Conservation (phyloP, 2,329 filamentous ascomycete genomes). For the Aspergillus sclerotialis region DNA sequence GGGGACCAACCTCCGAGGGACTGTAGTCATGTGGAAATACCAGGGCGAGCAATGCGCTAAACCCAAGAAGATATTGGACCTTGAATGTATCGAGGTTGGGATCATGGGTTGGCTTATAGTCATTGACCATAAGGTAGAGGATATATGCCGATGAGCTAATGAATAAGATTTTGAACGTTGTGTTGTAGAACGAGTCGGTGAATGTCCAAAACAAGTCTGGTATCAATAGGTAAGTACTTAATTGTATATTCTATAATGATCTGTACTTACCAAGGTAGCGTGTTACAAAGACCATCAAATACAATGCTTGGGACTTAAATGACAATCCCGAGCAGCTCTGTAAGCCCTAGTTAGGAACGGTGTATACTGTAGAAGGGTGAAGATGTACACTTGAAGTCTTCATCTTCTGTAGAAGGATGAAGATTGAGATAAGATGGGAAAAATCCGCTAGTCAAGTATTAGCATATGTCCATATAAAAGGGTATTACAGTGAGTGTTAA, state of each 20-base stretch:
- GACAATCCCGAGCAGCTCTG: constrained; percentile 96
- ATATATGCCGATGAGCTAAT: constrained; percentile 86
- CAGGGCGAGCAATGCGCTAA: constrained; percentile 69
- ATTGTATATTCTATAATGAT: too few species aligned
- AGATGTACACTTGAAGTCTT: constrained; percentile 73
- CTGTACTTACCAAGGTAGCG: constrained; percentile 74
- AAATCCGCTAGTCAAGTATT: constrained; percentile 73
- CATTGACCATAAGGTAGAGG: constrained; percentile 94
- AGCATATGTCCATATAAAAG: too few species aligned
- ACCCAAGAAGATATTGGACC: constrained; percentile 85
- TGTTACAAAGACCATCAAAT: constrained; percentile 87
- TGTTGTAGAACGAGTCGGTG: constrained; percentile 80
- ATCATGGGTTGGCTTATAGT: constrained; percentile 96
- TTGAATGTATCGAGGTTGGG: constrained; percentile 96
- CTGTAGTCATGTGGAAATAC: constrained; percentile 82
- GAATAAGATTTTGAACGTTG: constrained; percentile 93
- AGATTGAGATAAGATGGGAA: constrained; percentile 88
- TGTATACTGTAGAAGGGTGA: neutral
- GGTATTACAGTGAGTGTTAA: too few species aligned
- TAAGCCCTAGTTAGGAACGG: constrained; percentile 4
- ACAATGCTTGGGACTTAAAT: constrained; percentile 96
- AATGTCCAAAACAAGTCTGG: constrained; percentile 79
- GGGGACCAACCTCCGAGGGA: constrained; percentile 51
- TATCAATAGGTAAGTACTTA: neutral
- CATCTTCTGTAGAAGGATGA: constrained; percentile 97